Evolutionary conservation across 1,139 yeast genomes (phyloP).

Genomic region (Candida smagusa): DNA sequence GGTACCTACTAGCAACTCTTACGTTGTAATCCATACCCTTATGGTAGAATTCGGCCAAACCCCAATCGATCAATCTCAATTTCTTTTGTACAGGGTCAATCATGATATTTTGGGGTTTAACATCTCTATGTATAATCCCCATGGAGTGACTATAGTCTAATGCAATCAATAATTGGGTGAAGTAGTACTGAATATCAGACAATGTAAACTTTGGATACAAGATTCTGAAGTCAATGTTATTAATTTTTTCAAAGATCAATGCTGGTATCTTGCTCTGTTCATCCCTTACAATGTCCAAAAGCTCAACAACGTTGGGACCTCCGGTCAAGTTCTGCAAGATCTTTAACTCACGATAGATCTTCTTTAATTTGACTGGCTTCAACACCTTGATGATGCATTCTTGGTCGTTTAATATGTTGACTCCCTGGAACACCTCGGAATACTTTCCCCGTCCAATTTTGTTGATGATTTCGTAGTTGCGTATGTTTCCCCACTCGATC

Average conservation of each 20-base stretch:
- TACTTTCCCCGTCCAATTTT: slow-evolving; percentile 97
- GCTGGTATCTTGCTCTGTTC: slow-evolving; percentile 73
- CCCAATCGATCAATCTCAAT: slow-evolving; percentile 78
- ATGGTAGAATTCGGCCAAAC: slow-evolving; percentile 78
- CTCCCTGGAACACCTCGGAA: slow-evolving; percentile 88
- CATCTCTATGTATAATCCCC: slow-evolving; percentile 85
- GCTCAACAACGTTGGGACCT: slow-evolving; percentile 68
- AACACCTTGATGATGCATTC: slow-evolving; percentile 70
- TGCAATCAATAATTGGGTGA: slow-evolving; percentile 66
- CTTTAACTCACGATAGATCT: slow-evolving; percentile 73
- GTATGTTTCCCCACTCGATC: slow-evolving; percentile 70
- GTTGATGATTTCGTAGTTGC: slow-evolving; percentile 82
- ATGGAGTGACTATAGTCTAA: slow-evolving; percentile 75
- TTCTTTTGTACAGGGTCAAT: slow-evolving; percentile 65
- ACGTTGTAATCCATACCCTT: slow-evolving; percentile 77
- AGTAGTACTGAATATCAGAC: slow-evolving; percentile 65
- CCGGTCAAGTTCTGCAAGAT: slow-evolving; percentile 71
- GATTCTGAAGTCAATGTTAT: slow-evolving; percentile 69
- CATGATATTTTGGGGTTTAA: slow-evolving; percentile 83
- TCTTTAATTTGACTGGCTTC: slow-evolving; percentile 78
- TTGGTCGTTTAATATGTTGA: slow-evolving; percentile 43
- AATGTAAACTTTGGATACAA: slow-evolving; percentile 65
- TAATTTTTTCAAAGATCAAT: slow-evolving; percentile 65
- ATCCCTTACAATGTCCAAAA: slow-evolving; percentile 75
- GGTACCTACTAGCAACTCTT: slow-evolving; percentile 76